Evolutionary conservation across 2,329 filamentous ascomycete species (phyloP).

Genomic region (Aspergillus sp.): DNA sequence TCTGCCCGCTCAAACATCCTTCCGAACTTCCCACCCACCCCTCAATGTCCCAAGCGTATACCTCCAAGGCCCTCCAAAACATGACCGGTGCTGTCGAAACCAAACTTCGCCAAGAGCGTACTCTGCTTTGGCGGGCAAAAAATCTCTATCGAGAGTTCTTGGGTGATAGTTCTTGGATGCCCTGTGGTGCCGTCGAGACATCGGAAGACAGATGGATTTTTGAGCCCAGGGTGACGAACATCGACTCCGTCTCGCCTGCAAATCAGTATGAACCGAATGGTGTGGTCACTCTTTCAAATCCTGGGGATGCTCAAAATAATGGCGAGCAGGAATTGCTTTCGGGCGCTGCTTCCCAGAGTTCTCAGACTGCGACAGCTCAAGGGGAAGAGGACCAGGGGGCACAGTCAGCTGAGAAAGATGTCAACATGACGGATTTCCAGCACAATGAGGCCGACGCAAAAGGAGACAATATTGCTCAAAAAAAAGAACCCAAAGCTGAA

Average conservation of each 20-base stretch:
- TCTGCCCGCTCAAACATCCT: constrained; percentile 55
- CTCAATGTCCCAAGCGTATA: constrained; percentile 51
- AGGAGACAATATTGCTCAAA: constrained; percentile 7
- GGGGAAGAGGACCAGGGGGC: constrained; percentile 4
- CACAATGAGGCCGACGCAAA: constrained; percentile 6
- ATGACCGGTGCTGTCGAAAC: constrained; percentile 50
- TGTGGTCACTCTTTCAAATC: not conserved
- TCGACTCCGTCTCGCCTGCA: constrained; percentile 8
- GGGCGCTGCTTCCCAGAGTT: constrained; percentile 3
- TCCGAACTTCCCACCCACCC: constrained; percentile 54
- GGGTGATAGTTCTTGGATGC: constrained; percentile 54
- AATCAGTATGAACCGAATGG: constrained; percentile 12
- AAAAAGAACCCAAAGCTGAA: constrained; percentile 26
- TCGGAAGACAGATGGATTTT: constrained; percentile 43
- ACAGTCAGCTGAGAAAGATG: constrained; percentile 16
- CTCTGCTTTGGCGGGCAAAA: constrained; percentile 50
- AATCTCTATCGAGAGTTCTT: constrained; percentile 50
- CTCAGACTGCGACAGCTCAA: constrained; percentile 3
- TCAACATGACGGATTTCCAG: constrained; percentile 27
- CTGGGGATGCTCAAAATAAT: constrained; percentile 6
- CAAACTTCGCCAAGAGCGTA: constrained; percentile 50
- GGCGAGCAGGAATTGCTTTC: constrained; percentile 6
- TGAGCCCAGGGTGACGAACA: constrained; percentile 23
- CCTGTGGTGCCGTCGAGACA: constrained; percentile 46
- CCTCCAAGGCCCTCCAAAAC: constrained; percentile 49